Conservation (phyloP, 805 yeast genomes). For the Candida ovalis region DNA sequence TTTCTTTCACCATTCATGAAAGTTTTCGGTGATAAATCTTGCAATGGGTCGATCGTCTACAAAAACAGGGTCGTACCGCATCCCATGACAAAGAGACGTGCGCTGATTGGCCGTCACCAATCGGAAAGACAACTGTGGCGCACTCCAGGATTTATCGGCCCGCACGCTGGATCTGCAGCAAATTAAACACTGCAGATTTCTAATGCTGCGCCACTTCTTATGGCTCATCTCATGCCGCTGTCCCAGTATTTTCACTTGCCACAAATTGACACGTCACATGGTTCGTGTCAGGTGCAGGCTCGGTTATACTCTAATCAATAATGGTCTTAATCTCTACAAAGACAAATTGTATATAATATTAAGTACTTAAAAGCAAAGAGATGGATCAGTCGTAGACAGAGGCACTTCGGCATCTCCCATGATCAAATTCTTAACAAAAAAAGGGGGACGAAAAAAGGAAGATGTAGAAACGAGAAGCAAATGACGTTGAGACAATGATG, state of each 20-base stretch:
- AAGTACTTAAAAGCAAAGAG: no score
- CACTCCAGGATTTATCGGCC: slow-evolving; percentile 6
- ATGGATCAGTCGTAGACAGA: no score
- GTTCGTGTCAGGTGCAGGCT: no score
- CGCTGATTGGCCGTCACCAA: slow-evolving; percentile 5
- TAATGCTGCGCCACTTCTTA: neutral
- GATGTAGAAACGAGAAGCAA: neutral
- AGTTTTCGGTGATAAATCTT: slow-evolving; percentile 3
- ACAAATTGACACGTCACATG: no score
- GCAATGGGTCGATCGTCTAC: neutral
- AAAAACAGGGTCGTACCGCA: neutral
- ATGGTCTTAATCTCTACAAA: no score
- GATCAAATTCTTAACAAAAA: no score
- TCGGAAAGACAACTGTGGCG: neutral
- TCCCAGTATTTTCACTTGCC: no score
- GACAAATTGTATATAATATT: no score
- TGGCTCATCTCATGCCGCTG: neutral
- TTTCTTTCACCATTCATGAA: neutral
- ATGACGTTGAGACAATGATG: neutral
- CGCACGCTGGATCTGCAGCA: slow-evolving; percentile 4
- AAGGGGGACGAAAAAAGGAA: neutral
- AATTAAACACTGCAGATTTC: neutral
- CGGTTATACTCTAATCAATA: no score
- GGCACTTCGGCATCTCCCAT: no score
- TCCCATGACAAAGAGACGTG: slow-evolving; percentile 1